A percentile compares a stretch with the other conserved stretches of the same genome.
Conservation (phyloP, 139 green algal species). For the Chlamydomonas schloesseri region DNA sequence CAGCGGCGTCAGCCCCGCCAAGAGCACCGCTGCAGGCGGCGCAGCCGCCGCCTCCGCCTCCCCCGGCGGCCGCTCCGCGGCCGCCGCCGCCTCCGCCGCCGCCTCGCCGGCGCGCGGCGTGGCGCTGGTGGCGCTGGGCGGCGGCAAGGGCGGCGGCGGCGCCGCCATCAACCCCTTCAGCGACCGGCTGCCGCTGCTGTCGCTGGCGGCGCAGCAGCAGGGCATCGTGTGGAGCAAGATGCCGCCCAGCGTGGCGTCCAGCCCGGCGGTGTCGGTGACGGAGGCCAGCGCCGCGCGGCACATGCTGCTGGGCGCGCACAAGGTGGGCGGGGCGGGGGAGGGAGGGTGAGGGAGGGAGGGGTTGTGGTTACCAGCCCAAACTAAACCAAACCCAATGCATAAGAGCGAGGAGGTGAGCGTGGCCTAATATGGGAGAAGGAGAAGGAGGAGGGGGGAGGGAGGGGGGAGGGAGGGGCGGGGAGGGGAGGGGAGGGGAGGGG, state of each 20-base stretch:
- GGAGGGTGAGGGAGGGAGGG: not conserved
- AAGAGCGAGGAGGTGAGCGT: not conserved
- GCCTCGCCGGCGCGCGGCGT: no score
- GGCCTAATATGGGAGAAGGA: no score
- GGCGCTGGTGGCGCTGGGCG: not conserved
- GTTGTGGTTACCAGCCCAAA: no score
- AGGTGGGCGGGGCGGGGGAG: not conserved
- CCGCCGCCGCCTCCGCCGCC: no score
- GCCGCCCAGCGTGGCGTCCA: not conserved
- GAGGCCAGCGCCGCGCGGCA: not conserved
- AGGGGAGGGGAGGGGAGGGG: no score
- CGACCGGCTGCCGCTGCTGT: slow-evolving; percentile 32
- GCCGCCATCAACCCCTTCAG: not conserved
- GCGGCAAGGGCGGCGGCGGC: not conserved
- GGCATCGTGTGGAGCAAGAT: slow-evolving; percentile 47
- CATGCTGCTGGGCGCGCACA: slow-evolving; percentile 4
- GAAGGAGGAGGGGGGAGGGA: no score
- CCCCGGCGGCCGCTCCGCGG: not conserved
- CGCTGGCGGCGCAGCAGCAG: slow-evolving; percentile 30
- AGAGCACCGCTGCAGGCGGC: no score
- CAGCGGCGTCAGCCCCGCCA: not conserved
- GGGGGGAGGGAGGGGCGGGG: no score
- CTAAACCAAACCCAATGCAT: no score
- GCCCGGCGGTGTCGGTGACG: slow-evolving; percentile 29
- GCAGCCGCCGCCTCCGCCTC: not conserved